phyloP scores from a whole-genome alignment of 1,139 yeast species.

The Yamadazyma conglobata region DNA sequence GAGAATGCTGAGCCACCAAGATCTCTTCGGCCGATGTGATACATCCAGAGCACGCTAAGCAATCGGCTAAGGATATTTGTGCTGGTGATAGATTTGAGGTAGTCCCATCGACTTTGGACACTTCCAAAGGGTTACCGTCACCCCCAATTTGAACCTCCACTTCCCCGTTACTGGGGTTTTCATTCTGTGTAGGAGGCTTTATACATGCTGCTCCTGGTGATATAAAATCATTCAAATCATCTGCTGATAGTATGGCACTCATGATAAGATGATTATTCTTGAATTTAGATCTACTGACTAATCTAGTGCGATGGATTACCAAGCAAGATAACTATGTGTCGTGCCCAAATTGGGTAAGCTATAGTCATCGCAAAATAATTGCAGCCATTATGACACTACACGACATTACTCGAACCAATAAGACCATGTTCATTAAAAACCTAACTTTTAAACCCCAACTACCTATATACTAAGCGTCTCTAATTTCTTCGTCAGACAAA shows the following conservation, averaged over 20 bases:
- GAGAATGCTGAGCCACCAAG: conserved; percentile 85
- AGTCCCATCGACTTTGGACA: conserved; percentile 55
- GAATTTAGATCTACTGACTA: conserved; percentile 7
- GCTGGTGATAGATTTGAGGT: conserved; percentile 64
- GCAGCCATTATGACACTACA: too few relatives aligned
- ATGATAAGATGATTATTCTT: conserved; percentile 35
- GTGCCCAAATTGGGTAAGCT: too few relatives aligned
- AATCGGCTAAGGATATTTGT: conserved; percentile 84
- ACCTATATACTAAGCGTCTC: too few relatives aligned
- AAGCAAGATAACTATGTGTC: too few relatives aligned
- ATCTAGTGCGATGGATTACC: conserved; percentile 8
- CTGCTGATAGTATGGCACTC: conserved; percentile 87
- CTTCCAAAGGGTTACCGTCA: conserved; percentile 70
- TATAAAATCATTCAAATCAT: conserved; percentile 90
- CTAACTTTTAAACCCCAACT: too few relatives aligned
- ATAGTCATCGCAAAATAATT: too few relatives aligned
- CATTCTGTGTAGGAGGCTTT: conserved; percentile 43
- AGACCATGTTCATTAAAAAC: too few relatives aligned
- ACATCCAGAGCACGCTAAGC: conserved; percentile 96
- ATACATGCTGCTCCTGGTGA: conserved; percentile 94
- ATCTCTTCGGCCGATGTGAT: conserved; percentile 96
- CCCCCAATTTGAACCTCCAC: conserved; percentile 64
- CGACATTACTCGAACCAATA: too few relatives aligned
- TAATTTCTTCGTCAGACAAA: conserved; percentile 25
- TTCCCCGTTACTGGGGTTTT: conserved; percentile 22